These are phyloP conservation scores for Macrophomina tecta DNA, from an alignment of 2,329 filamentous ascomycete species.

Conservation along the genomic window DNA sequence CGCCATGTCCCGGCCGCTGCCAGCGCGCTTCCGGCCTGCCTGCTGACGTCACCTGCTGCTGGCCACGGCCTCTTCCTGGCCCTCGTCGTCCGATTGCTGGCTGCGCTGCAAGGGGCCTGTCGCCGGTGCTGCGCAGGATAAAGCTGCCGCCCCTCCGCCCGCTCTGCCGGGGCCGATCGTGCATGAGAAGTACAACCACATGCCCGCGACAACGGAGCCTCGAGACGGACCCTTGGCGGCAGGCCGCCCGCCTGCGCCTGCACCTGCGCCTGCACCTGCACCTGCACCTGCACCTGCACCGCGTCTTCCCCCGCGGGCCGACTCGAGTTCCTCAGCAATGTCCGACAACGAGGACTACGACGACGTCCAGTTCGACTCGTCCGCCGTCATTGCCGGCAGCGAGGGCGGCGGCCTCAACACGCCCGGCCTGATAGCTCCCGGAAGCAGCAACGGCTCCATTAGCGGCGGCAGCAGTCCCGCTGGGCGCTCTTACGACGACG, in stretches of 20 bases:
- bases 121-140: background rate
- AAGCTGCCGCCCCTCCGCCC: background rate
- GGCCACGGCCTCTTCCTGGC: background rate
- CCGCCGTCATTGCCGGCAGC: slow-evolving; percentile 44
- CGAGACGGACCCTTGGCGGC: background rate
- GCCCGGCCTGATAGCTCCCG: slow-evolving; percentile 31
- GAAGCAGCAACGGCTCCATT: slow-evolving; percentile 30
- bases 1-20: background rate
- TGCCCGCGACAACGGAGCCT: background rate
- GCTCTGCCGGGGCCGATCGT: background rate
- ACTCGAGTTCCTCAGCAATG: slow-evolving; percentile 4
- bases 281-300: background rate
- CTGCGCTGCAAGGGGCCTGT: slow-evolving; percentile 1
- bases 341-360: slow-evolving; percentile 51
- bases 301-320: background rate
- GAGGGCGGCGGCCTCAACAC: slow-evolving; percentile 37
- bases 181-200: background rate
- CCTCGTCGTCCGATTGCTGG: background rate
- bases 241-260: background rate
- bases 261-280: background rate
- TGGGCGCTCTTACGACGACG: slow-evolving; percentile 20
- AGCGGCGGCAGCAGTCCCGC: slow-evolving; percentile 14
- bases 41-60: slow-evolving; percentile 10
- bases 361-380: slow-evolving; percentile 44
- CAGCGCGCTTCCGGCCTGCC: background rate